Base-by-base conservation (phyloP, 805 yeast species). In the Spathaspora girioi region DNA sequence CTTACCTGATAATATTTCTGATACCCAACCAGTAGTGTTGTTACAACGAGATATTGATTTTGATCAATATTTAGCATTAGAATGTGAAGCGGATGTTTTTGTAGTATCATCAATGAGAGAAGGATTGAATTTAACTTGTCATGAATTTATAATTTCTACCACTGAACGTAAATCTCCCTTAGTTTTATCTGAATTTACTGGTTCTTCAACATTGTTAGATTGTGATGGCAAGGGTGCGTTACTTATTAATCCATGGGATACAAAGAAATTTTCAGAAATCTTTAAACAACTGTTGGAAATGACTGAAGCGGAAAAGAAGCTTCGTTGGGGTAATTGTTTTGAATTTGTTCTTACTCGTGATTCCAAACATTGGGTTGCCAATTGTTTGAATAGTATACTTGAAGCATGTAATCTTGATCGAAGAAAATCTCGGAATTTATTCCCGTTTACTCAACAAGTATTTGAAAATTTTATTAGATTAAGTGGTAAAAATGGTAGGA, bases 101-200 rank as follows among this genome's bases (percentile, higher is more conserved):
- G 83, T 88, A 43, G 97, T 93, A 1, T 84, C 96, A 9, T 88
- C 97, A 1, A 80, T 93, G 77, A 84, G 99, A 64, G 99, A 94
- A 67, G 99, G 99, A 23, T 88, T 94, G 91, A 94, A 94, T 61
- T 76, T 94, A 62, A 92, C 98, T 0, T 93, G 97, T 59, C 99
- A 94, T 64, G 99, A 94, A 66, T 94, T 87, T 65, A 80, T 91
- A 42, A 86, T 85, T 50, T 88, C 96, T 23, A 81, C 94, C 1
- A 70, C 75, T 19, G 82, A 80, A 42, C 81, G 81, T 53, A 84
- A 86, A 56, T 86, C 97, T 0, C 97, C 97, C 1, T 76, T 93
- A 55, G 79, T 94, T 45, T 68, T 94, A 50, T 88, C 96, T 38
- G 99, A 94, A 67, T 94, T 94, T 60, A 91, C 97, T 1, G 99